Conservation (phyloP, 139 green algal genomes). For the Coccomyxa sp. region DNA sequence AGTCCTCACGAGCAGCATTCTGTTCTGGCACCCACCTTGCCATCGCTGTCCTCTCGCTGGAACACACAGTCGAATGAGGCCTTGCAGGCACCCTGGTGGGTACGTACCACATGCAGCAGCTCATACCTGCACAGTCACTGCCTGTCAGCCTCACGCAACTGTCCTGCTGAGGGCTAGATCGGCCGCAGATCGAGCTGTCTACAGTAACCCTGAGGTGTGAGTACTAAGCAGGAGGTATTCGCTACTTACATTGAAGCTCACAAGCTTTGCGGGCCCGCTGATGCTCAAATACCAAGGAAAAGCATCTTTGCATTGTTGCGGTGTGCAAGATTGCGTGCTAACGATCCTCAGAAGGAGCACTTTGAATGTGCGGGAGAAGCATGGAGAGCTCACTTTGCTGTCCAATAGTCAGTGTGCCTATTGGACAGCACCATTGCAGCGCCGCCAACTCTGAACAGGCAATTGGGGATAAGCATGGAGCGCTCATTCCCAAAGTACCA, state of each 20-base stretch:
- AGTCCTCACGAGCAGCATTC: no score
- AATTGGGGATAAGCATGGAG: slow-evolving; percentile 94
- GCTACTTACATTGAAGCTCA: no score
- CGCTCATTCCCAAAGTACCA: slow-evolving; percentile 52
- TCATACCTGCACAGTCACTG: no score
- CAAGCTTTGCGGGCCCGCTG: neutral
- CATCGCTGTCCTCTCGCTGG: no score
- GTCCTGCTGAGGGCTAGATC: no score
- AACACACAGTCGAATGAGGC: neutral
- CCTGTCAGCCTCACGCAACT: no score
- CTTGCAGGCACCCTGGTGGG: neutral
- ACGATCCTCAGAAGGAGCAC: neutral
- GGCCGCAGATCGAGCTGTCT: no score
- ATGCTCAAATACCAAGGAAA: neutral
- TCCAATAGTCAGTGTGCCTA: slow-evolving; percentile 43
- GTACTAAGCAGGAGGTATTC: no score
- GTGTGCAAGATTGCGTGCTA: neutral
- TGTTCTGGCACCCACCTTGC: no score
- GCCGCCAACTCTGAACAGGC: slow-evolving; percentile 88
- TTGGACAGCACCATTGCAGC: slow-evolving; percentile 87
- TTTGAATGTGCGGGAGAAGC: neutral
- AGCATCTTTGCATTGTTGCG: neutral
- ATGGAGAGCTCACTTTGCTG: neutral
- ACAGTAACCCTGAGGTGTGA: no score
- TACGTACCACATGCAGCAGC: neutral